Conservation (phyloP, 163 green algal genomes). For the Scenedesmus sp. region DNA sequence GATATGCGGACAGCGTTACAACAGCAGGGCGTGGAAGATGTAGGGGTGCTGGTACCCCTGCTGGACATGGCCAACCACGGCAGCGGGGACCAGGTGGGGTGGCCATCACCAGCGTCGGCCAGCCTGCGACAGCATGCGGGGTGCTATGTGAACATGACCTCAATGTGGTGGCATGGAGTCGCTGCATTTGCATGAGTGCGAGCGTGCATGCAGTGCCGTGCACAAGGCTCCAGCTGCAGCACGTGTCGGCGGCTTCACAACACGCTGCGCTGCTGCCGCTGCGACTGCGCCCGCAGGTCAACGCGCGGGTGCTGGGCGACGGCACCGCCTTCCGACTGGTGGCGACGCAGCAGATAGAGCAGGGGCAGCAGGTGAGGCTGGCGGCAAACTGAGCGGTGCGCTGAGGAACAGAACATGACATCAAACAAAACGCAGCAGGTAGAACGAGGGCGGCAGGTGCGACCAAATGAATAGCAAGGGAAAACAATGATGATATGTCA, state of each 20-base stretch:
- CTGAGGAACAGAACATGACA: no score
- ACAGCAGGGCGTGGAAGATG: constrained; percentile 19
- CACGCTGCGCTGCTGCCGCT: not conserved
- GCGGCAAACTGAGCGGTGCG: no score
- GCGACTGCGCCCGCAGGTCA: constrained; percentile 5
- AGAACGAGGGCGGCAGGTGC: not conserved
- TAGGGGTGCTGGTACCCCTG: constrained; percentile 40
- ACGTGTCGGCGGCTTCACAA: not conserved
- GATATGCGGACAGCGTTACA: not conserved
- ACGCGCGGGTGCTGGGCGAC: constrained; percentile 36
- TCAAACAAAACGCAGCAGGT: no score
- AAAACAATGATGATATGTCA: no score
- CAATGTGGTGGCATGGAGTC: no score
- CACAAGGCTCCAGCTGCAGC: not conserved
- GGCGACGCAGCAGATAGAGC: constrained; percentile 10
- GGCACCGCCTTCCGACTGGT: constrained; percentile 10
- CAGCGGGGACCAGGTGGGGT: not conserved
- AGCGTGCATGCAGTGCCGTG: no score
- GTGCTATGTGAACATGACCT: no score
- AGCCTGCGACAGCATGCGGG: no score
- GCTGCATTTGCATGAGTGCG: no score
- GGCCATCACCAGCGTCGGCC: no score
- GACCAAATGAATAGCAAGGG: no score
- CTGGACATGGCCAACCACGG: constrained; percentile 47
- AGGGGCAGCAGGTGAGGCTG: constrained; percentile 19